Evolutionary conservation across 2,329 filamentous ascomycete genomes (phyloP).

Genomic region (Cladosporium austrohemisphaericum): DNA sequence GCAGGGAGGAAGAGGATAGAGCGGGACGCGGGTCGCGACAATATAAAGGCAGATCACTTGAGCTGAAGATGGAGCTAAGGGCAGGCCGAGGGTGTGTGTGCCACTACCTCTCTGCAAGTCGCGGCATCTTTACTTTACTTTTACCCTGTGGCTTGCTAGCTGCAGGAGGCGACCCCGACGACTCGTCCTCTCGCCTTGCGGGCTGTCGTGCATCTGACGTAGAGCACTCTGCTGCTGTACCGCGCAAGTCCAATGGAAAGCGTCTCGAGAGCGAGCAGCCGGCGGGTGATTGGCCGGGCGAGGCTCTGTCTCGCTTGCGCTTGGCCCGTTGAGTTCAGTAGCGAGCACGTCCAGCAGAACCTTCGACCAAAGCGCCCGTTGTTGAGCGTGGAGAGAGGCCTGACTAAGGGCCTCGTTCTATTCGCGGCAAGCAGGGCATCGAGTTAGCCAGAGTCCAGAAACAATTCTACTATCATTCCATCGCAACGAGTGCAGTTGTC

Average conservation of each 20-base stretch:
- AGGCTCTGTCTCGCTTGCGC: background rate
- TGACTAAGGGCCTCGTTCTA: background rate
- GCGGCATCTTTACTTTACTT: background rate
- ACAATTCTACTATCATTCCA: too few relatives aligned
- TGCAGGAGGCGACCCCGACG: background rate
- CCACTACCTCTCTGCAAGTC: background rate
- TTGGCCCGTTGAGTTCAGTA: constrained; percentile 4
- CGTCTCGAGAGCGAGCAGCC: background rate
- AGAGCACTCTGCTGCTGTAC: background rate
- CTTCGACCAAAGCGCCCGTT: too few relatives aligned
- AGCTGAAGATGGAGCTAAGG: constrained; percentile 5
- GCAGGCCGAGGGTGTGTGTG: background rate
- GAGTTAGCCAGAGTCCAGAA: too few relatives aligned
- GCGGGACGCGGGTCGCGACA: background rate
- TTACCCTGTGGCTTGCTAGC: constrained; percentile 1
- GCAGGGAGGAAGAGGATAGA: background rate
- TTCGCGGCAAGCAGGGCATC: too few relatives aligned
- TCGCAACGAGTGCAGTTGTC: too few relatives aligned
- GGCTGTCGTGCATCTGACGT: constrained; percentile 3
- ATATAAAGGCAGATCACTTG: constrained; percentile 3
- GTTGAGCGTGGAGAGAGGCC: too few relatives aligned
- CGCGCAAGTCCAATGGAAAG: background rate
- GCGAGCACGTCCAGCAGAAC: background rate
- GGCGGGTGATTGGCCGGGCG: background rate
- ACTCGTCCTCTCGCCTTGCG: too few relatives aligned